Evolutionary conservation across 345 rosid species (phyloP).

Genomic region (Citrus unshiu): DNA sequence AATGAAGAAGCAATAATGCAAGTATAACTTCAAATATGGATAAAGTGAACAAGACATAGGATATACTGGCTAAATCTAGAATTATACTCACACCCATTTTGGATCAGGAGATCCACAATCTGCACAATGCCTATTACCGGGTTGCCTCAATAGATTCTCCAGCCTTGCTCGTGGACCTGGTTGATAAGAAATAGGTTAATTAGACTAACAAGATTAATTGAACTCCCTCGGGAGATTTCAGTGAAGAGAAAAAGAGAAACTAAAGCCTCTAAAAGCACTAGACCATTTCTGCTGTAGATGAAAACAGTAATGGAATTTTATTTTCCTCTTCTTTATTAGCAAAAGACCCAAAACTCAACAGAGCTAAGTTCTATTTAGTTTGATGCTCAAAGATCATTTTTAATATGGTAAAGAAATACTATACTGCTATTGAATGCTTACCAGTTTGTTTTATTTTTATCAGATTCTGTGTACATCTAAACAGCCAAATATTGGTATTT

Average conservation of each 20-base stretch:
- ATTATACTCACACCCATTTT: slow-evolving; percentile 86
- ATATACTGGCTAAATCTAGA: not conserved
- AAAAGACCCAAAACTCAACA: not conserved
- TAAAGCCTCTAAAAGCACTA: not conserved
- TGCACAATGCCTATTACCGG: slow-evolving; percentile 70
- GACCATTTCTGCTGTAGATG: not conserved
- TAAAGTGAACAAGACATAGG: not conserved
- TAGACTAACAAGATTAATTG: not conserved
- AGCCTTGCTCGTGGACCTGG: slow-evolving; percentile 54
- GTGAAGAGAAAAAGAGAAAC: not conserved
- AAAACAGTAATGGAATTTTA: not conserved
- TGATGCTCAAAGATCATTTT: not conserved
- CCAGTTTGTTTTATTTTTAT: not conserved
- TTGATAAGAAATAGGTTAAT: slow-evolving; percentile 3
- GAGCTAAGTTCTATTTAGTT: not conserved
- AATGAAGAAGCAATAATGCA: not conserved
- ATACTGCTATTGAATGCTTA: not conserved
- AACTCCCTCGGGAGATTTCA: not conserved
- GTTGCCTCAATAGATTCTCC: slow-evolving; percentile 47
- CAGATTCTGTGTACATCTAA: not conserved
- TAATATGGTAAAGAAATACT: not conserved
- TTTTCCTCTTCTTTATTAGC: not conserved
- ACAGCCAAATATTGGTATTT: not conserved
- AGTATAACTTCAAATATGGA: not conserved
- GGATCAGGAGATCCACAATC: slow-evolving; percentile 96